These are phyloP conservation scores for Arthrobotrys conoides DNA, from an alignment of 2,329 filamentous ascomycete genomes.

Conservation along the genomic window DNA sequence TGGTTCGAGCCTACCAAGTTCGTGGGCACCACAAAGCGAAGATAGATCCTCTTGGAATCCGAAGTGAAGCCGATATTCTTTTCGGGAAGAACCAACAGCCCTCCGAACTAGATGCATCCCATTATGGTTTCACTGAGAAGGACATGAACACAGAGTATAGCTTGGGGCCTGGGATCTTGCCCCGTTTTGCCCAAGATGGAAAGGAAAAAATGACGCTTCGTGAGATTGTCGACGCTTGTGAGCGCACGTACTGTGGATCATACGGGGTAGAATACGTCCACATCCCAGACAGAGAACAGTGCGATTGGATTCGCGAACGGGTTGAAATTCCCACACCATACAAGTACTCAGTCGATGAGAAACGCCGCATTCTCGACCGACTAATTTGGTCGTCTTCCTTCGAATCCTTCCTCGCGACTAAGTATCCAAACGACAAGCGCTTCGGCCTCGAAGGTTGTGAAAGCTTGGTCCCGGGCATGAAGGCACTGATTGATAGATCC, in stretches of 20 bases:
- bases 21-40: conserved; percentile 98
- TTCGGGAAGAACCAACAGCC: conserved; percentile 89
- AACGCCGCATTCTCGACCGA: conserved; percentile 95
- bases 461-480: conserved; percentile 98
- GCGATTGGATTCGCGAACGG: conserved; percentile 96
- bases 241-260: conserved; percentile 96
- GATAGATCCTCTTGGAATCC: conserved; percentile 95
- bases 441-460: conserved; percentile 98
- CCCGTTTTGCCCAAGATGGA: conserved; percentile 88
- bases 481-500: conserved; percentile 96
- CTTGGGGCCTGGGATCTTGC: conserved; percentile 93
- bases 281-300: conserved; percentile 96
- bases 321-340: conserved; percentile 94
- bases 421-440: conserved; percentile 99
- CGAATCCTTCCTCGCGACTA: conserved; percentile 93
- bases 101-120: conserved; percentile 90
- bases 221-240: conserved; percentile 93
- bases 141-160: conserved; percentile 93
- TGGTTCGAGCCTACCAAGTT: conserved; percentile 97
- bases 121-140: conserved; percentile 95
- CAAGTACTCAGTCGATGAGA: conserved; percentile 98
- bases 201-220: conserved; percentile 96
- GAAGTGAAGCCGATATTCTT: conserved; percentile 78
- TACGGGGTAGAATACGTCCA: conserved; percentile 99
- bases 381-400: conserved; percentile 99